Evolutionary conservation across 2,329 filamentous ascomycete genomes (phyloP).

Genomic region (Aspergillus neotritici): DNA sequence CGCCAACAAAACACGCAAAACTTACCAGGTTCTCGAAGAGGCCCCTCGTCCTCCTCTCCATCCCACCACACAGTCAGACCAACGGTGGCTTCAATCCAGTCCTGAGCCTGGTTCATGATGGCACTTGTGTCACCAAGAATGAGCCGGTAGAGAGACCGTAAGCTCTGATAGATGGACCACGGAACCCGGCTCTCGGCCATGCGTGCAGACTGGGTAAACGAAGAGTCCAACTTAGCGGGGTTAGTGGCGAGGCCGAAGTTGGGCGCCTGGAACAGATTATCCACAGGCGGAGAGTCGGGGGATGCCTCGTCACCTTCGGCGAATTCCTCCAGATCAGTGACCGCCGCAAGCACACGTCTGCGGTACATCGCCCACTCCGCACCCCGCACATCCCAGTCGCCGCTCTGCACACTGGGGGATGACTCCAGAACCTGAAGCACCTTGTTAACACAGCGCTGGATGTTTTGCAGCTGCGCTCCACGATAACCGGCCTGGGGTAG

Average conservation of each 20-base stretch:
- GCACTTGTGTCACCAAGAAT: constrained; percentile 69
- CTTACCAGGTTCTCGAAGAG: constrained; percentile 23
- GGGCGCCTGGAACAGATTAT: constrained; percentile 43
- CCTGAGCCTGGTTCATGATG: constrained; percentile 70
- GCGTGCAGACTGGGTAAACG: constrained; percentile 60
- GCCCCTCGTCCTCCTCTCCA: constrained; percentile 58
- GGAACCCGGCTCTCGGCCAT: constrained; percentile 82
- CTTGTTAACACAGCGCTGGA: constrained; percentile 64
- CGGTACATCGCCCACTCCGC: constrained; percentile 81
- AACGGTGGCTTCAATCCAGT: constrained; percentile 87
- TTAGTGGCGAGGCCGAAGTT: constrained; percentile 42
- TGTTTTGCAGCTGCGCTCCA: constrained; percentile 69
- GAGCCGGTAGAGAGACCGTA: constrained; percentile 74
- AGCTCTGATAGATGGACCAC: constrained; percentile 81
- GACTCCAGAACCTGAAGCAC: constrained; percentile 64
- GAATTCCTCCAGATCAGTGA: constrained; percentile 68
- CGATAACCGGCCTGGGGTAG: constrained; percentile 63
- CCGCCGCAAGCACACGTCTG: constrained; percentile 62
- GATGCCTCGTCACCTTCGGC: constrained; percentile 64
- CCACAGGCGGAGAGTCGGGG: constrained; percentile 33
- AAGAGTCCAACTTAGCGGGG: constrained; percentile 46
- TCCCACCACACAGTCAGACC: constrained; percentile 90
- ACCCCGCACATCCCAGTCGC: constrained; percentile 76
- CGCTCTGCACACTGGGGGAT: constrained; percentile 60
- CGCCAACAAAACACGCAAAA: constrained; percentile 20